Base-by-base conservation (phyloP, 1,139 yeast species). In the Debaryomyces fabryi region DNA sequence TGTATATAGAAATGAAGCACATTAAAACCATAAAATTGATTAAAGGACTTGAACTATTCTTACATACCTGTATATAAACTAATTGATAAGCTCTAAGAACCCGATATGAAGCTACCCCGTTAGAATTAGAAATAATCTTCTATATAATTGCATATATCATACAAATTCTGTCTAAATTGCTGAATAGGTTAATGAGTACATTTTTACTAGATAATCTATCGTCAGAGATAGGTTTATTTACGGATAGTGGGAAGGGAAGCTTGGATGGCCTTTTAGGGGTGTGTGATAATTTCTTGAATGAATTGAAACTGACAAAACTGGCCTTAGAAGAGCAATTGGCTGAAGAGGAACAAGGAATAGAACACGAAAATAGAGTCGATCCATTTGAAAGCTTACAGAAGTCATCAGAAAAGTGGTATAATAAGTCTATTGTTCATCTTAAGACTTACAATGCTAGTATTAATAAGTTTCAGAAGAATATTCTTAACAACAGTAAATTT, bases 381-480 rank as follows among this genome's bases (percentile, higher is more conserved):
- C 29, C 13, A 2, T 13, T 33, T 2, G 42, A 45, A 25, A 51
- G 50, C 13, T 18, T 56, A 18, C 58, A 58, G 2, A 57, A 46
- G 34, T 20, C 16, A 20, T 47, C 53, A 13, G 52, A 61, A 40
- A 39, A 45, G 5, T 76, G 81, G 81, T 74, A 76, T 52, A 69
- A 68, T 54, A 51, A 54, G 24, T 70, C 76, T 7, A 74, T 76
- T 10, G 42, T 53, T 4, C 51, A 58, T 15, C 60, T 76, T 27
- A 76, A 76, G 54, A 47, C 63, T 2, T 76, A 74, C 57, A 76
- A 76, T 54, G 58, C 74, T 1, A 68, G 68, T 25, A 67, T 68
- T 39, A 69, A 71, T 55, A 64, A 60, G 59, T 72, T 74, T 49
- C 70, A 53, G 53, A 74, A 74, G 60, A 70, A 68, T 47, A 55